Base-by-base conservation (phyloP, 2,329 filamentous ascomycete species). In the Talaromyces sp. region DNA sequence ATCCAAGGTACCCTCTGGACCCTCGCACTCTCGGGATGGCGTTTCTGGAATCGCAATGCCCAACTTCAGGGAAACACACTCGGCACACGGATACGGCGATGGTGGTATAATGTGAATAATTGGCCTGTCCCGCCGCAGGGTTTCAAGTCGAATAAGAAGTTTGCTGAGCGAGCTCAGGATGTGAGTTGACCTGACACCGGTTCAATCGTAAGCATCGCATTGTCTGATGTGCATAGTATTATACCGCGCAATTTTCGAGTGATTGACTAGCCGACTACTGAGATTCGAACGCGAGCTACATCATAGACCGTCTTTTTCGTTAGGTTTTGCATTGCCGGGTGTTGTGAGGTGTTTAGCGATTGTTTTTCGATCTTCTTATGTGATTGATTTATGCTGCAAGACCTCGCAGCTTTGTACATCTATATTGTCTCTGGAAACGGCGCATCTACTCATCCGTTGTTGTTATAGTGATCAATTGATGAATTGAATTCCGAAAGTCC, bases 81-180 rank as follows among this genome's bases (percentile, higher is more conserved):
- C 15, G 94, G 94, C 21, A 90, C 89, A 6, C 84, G 83, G 64
- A 77, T 94, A 51, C 81, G 94, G 66, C 81, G 91, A 64, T 97
- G 93, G 94, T 99, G 94, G 93, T 97, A 91, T 78, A 84, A 83
- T 21, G 89, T 96, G 17, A 97, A 97, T 70, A 91, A 95, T 68
- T 97, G 94, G 94, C 80, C 81, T 51, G 74, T 93, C 58, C 87
- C 88, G 4, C 68, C 75, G 57, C 40, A 64, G 63, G 58, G 35
- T 10, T 2, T 50, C 13, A 53, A 33, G 22, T 39, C 45, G 28
- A 31, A 59, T n/a, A 56, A 56, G 46, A 45, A 40, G 22, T 11
- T 59, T 19, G 57, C 46, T 46, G 43, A 39, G 40, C 57, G 57
- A 55, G 43, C 52, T 35, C 43, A 51, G 69, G 75, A 79, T 67